These are phyloP conservation scores for Rhodamnia rubescens DNA, from an alignment of 345 rosid species.

Conservation along the genomic window DNA sequence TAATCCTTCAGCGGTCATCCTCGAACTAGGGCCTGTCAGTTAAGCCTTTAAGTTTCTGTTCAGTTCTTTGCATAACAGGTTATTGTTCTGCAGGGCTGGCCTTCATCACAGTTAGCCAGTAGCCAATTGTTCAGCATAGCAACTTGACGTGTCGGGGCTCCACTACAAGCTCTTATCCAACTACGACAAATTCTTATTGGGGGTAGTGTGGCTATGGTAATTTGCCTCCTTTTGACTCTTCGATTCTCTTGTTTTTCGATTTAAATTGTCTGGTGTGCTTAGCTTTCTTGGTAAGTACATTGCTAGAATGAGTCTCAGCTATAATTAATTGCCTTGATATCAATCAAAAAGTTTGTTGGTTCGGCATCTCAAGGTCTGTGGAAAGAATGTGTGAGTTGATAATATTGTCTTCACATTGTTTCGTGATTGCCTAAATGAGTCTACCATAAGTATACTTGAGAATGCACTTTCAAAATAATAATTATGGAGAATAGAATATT, in stretches of 20 bases:
- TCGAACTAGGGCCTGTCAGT: background rate
- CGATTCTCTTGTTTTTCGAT: background rate
- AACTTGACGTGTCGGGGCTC: background rate
- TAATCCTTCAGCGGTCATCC: background rate
- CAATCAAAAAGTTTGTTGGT: background rate
- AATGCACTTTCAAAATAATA: background rate
- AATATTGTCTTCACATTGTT: background rate
- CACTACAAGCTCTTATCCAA: background rate
- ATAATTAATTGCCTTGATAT: background rate
- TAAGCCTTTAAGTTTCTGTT: background rate
- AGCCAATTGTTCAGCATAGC: background rate
- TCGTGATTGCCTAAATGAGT: background rate
- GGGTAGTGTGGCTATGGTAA: background rate
- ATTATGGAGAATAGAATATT: background rate
- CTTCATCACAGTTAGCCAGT: background rate
- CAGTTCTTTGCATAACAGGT: background rate
- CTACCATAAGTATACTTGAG: background rate
- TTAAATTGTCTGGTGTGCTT: background rate
- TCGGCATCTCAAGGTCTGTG: background rate
- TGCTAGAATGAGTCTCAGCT: background rate
- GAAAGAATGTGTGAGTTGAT: background rate
- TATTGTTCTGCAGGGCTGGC: background rate
- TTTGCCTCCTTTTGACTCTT: background rate
- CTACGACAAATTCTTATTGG: background rate
- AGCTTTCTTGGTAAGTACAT: background rate